Base-by-base conservation (phyloP, 2,329 filamentous ascomycete species). In the Monosporascus ibericus region DNA sequence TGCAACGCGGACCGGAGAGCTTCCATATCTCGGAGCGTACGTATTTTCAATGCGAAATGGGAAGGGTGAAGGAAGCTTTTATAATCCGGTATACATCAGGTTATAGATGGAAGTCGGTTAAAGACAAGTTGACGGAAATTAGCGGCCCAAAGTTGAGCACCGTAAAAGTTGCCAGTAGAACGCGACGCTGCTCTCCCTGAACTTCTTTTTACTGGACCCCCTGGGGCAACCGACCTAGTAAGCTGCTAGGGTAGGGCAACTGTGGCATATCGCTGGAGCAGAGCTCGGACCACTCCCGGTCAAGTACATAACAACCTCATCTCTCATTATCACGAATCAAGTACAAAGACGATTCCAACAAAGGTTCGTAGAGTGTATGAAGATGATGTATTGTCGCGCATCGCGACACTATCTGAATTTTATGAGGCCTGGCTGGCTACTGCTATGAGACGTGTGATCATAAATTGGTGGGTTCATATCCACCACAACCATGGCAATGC, bases 1-100 rank as follows among this genome's bases (percentile, higher is more conserved):
- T 80, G 80, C 64, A 90, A 76, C 59, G 75, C 74, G 49, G 77
- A 76, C 65, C 81, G 81, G 54, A 87, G 67, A 58, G 76, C 65
- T 64, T 88, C 84, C 84, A 88, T 87, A 54, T 53, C 68, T 55
- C 57, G 51, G 52, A 42, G 24, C 39, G 37, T 24, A 36, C 36
- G 34, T 52, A 27, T 17, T 17, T 36, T 14, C 42, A 40, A 22
- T 22, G 30, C 44, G 24, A 37, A 36, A 24, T 47, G 25, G 39
- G n/a, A n/a, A 48, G 47, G 22, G 25, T 5, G 14, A 37, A 2
- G 17, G 48, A 20, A 17, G 24, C 44, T 14, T 46, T 34, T 34
- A 34, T 9, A 34, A 34, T 14, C 9, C 14, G 30, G 30, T 34
- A 34, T 34, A 34, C 30, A 34, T 34, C 11, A 34, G 30, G 9